These are phyloP conservation scores for Pseudonectria buxi DNA, from an alignment of 2,329 filamentous ascomycete species.

Conservation along the genomic window DNA sequence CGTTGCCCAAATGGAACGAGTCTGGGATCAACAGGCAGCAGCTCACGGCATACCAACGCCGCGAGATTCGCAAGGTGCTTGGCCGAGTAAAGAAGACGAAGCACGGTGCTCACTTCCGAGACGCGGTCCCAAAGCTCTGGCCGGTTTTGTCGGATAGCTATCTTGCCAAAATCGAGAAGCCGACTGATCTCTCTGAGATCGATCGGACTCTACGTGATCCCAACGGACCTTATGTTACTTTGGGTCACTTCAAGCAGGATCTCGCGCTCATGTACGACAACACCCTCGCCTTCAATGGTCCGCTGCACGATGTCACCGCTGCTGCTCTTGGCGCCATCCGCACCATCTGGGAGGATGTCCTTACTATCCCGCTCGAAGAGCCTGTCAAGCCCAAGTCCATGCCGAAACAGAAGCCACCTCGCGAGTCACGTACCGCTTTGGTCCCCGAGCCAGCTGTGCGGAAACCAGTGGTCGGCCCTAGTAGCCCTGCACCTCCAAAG, in stretches of 20 bases:
- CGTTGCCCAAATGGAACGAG: conserved; percentile 35
- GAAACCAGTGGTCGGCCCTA: conserved; percentile 25
- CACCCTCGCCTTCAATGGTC: conserved; percentile 74
- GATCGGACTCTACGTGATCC: conserved; percentile 70
- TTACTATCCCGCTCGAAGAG: conserved; percentile 43
- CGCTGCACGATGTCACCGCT: conserved; percentile 63
- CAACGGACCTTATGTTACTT: conserved; percentile 51
- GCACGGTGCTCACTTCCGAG: conserved; percentile 66
- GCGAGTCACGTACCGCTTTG: conserved; percentile 26
- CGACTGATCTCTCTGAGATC: conserved; percentile 79
- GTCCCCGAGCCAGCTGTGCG: conserved; percentile 19
- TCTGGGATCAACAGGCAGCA: conserved; percentile 36
- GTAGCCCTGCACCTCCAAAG: conserved; percentile 23
- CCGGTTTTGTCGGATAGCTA: conserved; percentile 71
- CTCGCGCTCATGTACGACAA: conserved; percentile 75
- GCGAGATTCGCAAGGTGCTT: conserved; percentile 58
- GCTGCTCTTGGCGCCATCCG: conserved; percentile 50
- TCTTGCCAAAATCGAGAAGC: conserved; percentile 59
- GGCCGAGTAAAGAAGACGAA: conserved; percentile 82
- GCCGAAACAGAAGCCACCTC: conserved; percentile 32
- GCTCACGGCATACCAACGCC: conserved; percentile 54
- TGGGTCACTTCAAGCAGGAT: conserved; percentile 69
- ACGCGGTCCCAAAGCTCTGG: conserved; percentile 70
- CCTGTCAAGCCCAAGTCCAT: conserved; percentile 49
- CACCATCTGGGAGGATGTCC: conserved; percentile 40